These are phyloP conservation scores for Agastache rugosa DNA, from an alignment of 257 asterid genomes.

Conservation along the genomic window DNA sequence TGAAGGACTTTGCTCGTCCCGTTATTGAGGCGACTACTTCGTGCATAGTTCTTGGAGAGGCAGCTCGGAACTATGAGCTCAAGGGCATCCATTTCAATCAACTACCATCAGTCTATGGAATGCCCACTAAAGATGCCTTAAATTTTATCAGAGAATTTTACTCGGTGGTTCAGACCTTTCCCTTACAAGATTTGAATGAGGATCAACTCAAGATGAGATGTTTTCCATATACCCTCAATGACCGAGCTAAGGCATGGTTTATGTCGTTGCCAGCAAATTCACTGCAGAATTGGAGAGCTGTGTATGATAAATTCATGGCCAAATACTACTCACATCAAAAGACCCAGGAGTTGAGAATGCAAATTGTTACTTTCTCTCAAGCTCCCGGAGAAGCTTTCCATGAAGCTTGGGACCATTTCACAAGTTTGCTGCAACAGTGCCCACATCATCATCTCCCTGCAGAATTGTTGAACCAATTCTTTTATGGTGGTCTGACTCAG, in stretches of 20 bases:
- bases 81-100: background rate
- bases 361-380: no score
- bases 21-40: background rate
- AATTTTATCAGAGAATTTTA: no score
- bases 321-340: no score
- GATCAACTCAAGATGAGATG: no score
- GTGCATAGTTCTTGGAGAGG: background rate
- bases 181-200: no score
- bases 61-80: background rate
- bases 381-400: background rate
- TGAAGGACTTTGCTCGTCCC: background rate
- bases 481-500: background rate
- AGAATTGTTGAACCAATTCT: background rate
- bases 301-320: background rate
- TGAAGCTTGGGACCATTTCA: background rate
- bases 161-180: no score
- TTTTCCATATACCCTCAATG: no score
- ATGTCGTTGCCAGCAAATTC: background rate
- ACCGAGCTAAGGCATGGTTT: no score
- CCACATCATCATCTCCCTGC: background rate
- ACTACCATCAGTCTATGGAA: background rate
- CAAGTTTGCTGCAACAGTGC: background rate
- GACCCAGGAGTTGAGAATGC: background rate
- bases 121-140: background rate
- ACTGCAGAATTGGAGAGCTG: background rate